Conservation (phyloP, 352 stramenopile species). For the Phytophthora sansomeana region DNA sequence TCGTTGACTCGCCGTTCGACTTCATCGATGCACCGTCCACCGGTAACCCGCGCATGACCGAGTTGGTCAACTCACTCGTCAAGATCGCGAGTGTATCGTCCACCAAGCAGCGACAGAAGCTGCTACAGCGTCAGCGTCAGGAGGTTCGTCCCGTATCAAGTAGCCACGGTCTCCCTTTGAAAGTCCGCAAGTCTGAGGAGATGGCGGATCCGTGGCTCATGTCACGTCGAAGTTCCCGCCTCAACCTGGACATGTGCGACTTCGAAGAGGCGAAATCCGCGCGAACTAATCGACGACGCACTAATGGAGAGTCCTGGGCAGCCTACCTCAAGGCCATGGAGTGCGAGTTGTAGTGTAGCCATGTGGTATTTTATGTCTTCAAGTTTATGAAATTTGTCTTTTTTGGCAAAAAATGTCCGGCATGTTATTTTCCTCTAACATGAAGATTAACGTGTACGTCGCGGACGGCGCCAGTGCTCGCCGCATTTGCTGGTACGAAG, state of each 20-base stretch:
- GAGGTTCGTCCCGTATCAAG: no score
- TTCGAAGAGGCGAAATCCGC: conserved; percentile 29
- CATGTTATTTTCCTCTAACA: conserved; percentile 12
- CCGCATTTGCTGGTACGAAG: conserved; percentile 63
- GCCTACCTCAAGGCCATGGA: conserved; percentile 36
- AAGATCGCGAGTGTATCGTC: no score
- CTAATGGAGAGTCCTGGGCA: conserved; percentile 10
- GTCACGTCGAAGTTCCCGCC: conserved; percentile 25
- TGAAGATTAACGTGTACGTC: conserved; percentile 45
- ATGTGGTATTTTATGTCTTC: conserved; percentile 11
- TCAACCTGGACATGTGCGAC: conserved; percentile 39
- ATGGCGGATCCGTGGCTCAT: conserved; percentile 19
- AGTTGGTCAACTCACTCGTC: conserved; percentile 34
- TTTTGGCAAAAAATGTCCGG: conserved; percentile 2
- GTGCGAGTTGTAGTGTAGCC: conserved; percentile 32
- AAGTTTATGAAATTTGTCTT: no score
- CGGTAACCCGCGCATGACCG: conserved; percentile 14
- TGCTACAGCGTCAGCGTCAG: conserved; percentile 24
- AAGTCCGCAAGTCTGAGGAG: conserved; percentile 17
- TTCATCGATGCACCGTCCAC: conserved; percentile 22
- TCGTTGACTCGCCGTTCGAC: conserved; percentile 26
- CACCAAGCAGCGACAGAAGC: conserved; percentile 31
- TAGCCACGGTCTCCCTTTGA: conserved; percentile 8
- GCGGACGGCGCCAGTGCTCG: conserved; percentile 12
- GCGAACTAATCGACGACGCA: conserved; percentile 3